Conservation (phyloP, 768 basidiomycete genomes). For the Trametes punicea region DNA sequence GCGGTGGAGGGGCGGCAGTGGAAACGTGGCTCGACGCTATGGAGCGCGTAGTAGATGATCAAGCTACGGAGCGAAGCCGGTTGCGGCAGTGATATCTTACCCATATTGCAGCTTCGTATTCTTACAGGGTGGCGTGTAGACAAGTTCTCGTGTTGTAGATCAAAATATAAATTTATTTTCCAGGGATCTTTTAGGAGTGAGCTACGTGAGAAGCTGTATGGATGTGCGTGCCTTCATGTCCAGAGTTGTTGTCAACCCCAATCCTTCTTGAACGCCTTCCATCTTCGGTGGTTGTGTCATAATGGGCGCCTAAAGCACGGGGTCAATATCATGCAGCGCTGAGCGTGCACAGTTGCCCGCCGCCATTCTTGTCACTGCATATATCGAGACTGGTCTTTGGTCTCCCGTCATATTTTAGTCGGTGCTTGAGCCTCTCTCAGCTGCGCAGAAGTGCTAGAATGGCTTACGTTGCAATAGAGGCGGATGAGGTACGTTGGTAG, state of each 20-base stretch:
- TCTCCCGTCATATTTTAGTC: too few species aligned
- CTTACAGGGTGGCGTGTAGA: too few species aligned
- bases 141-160: too few species aligned
- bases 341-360: not conserved
- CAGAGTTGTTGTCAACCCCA: too few species aligned
- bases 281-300: conserved; percentile 1
- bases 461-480: conserved; percentile 32
- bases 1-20: conserved; percentile 39
- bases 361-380: not conserved
- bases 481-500: conserved; percentile 27
- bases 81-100: conserved; percentile 28
- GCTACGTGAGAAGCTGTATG: too few species aligned
- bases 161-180: too few species aligned
- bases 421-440: not conserved
- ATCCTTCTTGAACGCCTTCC: conserved; percentile 4
- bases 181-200: too few species aligned
- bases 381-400: too few species aligned
- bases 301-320: not conserved
- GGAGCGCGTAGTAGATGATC: conserved; percentile 66
- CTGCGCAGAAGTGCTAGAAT: conserved; percentile 11
- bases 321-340: not conserved
- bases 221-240: too few species aligned
- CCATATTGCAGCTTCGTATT: not conserved
- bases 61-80: conserved; percentile 49
- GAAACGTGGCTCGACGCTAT: conserved; percentile 84